Evolutionary conservation across 257 asterid species (phyloP), one percentile per base, ranked within the genome.

Genomic region (Cynanchum wilfordii): DNA sequence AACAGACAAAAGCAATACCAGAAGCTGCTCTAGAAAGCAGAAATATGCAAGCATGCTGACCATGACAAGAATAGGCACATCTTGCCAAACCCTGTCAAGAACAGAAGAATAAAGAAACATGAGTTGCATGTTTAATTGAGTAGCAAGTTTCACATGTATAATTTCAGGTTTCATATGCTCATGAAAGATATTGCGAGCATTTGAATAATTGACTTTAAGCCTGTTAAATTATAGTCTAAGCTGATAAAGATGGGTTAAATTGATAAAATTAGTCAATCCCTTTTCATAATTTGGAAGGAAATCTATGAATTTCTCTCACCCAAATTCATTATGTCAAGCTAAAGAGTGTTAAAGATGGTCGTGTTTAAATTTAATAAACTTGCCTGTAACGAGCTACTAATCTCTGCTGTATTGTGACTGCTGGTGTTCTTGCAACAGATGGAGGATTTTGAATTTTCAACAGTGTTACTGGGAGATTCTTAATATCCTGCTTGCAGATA

Each of bases 11-110:
- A 59, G 36, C 73, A 74, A 22, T 85, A 93, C 98, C 97, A 93
- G 87, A 79, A 93, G 98, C 86, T 93, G 98, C 91, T 93, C 98
- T 77, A 93, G 89, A 82, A 93, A 91, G 84, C 97, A 91, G 84
- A 93, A 93, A 83, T 93, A 93, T 63, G 96, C 97, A 57, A 93
- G 98, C 89, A 91, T 85, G 88, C 98, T 93, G 90, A 93, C 89
- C 96, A 93, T 89, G 80, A 94, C 90, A 71, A 94, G 98, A 82
- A 94, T 90, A 54, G 97, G 97, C 63, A 89, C 89, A 78, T 91
- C 97, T 82, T 91, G 96, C 97, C 96, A 94, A 50, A 94, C 91
- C 87, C 98, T 94, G 84, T 67, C 66, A 51, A 62, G 29, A 78
- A 77, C 22, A 64, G 20, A 78, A 74, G 30, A 74, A 75, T 52